A percentile compares a stretch with the other conserved stretches of the same genome.
These are phyloP conservation scores for Craspedostauros australis DNA, from an alignment of 108 stramenopile genomes.

Conservation along the genomic window DNA sequence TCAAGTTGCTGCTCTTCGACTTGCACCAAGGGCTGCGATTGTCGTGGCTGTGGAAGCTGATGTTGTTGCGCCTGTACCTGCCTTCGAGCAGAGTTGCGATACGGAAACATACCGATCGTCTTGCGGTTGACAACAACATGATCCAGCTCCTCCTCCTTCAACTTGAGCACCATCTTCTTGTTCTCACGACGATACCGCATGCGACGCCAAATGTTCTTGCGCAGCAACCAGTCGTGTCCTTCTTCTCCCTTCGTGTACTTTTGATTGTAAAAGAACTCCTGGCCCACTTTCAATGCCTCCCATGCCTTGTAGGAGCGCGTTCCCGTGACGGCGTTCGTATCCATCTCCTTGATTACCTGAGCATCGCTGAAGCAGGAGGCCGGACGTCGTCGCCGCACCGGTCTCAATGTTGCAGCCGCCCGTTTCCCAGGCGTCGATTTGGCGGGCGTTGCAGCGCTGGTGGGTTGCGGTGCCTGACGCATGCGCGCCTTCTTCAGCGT, in stretches of 20 bases:
- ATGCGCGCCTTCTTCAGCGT: constrained; percentile 58
- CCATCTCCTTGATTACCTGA: constrained; percentile 60
- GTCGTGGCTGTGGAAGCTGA: not conserved
- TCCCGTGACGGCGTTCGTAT: constrained; percentile 67
- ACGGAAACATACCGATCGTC: not conserved
- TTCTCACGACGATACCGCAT: constrained; percentile 88
- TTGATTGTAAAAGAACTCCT: constrained; percentile 77
- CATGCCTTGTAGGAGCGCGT: constrained; percentile 76
- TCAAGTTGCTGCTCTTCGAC: constrained; percentile 1
- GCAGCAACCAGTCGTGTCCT: constrained; percentile 79
- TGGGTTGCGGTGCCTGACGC: no score
- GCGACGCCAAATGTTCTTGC: constrained; percentile 86
- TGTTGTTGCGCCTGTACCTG: not conserved
- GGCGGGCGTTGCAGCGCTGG: no score
- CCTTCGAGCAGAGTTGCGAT: not conserved
- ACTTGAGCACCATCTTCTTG: constrained; percentile 52
- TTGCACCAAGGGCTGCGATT: not conserved
- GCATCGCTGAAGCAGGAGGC: constrained; percentile 30
- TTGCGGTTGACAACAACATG: not conserved
- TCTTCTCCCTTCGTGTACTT: constrained; percentile 73
- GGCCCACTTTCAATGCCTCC: constrained; percentile 48
- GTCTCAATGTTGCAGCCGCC: not conserved
- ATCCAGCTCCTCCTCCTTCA: not conserved
- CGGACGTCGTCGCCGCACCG: constrained; percentile 10
- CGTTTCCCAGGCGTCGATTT: not conserved